These are phyloP conservation scores for Yamadazyma dendronema DNA, from an alignment of 1,139 yeast genomes.

Conservation along the genomic window DNA sequence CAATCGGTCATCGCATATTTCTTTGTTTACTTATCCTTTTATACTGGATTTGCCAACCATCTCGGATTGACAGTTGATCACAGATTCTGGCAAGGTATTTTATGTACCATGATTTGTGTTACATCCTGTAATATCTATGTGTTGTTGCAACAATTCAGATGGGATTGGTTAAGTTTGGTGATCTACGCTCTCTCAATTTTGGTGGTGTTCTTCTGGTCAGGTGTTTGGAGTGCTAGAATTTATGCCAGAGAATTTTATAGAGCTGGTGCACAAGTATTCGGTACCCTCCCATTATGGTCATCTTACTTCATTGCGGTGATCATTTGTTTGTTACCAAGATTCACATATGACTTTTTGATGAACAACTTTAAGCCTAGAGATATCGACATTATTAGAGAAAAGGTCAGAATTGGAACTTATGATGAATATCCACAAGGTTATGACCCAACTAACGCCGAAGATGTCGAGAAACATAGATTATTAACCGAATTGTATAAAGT, in stretches of 20 bases:
- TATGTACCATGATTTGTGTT: conserved; percentile 48
- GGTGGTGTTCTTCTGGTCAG: conserved; percentile 60
- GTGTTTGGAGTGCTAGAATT: conserved; percentile 53
- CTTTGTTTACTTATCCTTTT: conserved; percentile 53
- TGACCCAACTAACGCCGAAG: conserved; percentile 57
- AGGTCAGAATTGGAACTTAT: conserved; percentile 44
- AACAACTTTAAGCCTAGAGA: conserved; percentile 51
- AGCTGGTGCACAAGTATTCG: conserved; percentile 56
- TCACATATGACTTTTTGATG: conserved; percentile 46
- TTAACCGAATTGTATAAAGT: conserved; percentile 32
- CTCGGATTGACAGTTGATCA: conserved; percentile 55
- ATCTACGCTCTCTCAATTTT: conserved; percentile 50
- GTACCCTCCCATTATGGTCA: conserved; percentile 54
- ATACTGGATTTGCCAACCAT: conserved; percentile 43
- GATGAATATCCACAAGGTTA: conserved; percentile 45
- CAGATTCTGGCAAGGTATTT: conserved; percentile 56
- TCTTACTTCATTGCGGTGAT: conserved; percentile 47
- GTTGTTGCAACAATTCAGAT: conserved; percentile 53
- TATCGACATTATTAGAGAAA: conserved; percentile 54
- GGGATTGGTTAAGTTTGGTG: conserved; percentile 59
- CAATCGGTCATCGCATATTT: conserved; percentile 57
- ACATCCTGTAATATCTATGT: conserved; percentile 54
- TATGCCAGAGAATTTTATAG: conserved; percentile 48
- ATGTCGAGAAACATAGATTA: conserved; percentile 43
- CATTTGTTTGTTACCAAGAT: conserved; percentile 51